Evolutionary conservation across 148 eudicot genomes (phyloP), one percentile per base, ranked within the genome.

Genomic region (Silene latifolia): DNA sequence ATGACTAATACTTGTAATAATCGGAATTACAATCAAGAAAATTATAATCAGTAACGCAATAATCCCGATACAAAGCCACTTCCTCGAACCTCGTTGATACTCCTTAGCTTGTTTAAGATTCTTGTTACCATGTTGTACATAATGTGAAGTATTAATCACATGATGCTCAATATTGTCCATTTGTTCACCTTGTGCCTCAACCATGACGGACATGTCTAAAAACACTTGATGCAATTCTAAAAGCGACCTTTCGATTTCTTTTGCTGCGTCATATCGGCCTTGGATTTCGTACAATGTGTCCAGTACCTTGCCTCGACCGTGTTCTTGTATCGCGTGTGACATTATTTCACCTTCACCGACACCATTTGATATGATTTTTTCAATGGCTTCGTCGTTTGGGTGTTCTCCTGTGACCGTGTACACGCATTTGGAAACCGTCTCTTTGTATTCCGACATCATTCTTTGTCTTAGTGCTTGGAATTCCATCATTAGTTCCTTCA

Each of bases 211-310:
- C 98, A 93, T 93, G 87, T 93, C 97, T 3, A 93, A 57, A 81
- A 93, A 93, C 85, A 91, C 86, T 72, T 91, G 98, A 81, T 91
- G 97, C 4, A 93, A 89, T 90, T 93, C 98, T 71, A 91, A 65
- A 15, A 93, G 78, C 67, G 93, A 90, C 77, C 77, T 76, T 79
- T 94, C 98, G 18, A 94, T 90, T 85, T 90, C 98, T 83, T 87
- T 90, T 21, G 93, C 98, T 0, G 93, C 86, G 59, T 91, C 96
- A 70, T 91, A 80, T 4, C 98, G 80, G 27, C 88, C 97, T 73
- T 91, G 97, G 73, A 94, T 94, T 85, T 94, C 98, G 20, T 91
- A 86, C 86, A 91, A 95, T 4, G 98, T 94, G 76, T 94, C 98
- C 18, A 91, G 65, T 60, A 94, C 98, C 80, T 88, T 91, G 51